Percentiles rank a stretch among this genome's conserved stretches.
Evolutionary conservation across 2,329 filamentous ascomycete genomes (phyloP).

Genomic region (Aspergillus udagawae): DNA sequence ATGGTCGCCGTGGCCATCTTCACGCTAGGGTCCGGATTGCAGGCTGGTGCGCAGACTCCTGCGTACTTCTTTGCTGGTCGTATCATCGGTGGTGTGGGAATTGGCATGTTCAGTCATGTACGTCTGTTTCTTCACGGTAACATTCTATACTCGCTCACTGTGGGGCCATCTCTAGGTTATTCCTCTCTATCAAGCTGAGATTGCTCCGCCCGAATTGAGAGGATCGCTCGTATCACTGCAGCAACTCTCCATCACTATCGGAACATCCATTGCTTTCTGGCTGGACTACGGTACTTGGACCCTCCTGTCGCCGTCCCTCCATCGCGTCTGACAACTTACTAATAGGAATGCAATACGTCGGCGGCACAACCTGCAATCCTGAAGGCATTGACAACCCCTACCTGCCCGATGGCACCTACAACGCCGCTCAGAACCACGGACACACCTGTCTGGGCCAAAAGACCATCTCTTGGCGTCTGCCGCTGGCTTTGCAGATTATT

Average conservation of each 20-base stretch:
- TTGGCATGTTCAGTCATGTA: conserved; percentile 28
- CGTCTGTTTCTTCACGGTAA: neutral
- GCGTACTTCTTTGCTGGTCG: conserved; percentile 27
- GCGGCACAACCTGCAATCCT: conserved; percentile 40
- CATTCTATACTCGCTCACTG: neutral
- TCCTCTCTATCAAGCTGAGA: conserved; percentile 27
- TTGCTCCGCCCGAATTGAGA: conserved; percentile 60
- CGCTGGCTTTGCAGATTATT: conserved; percentile 51
- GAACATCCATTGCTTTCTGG: conserved; percentile 28
- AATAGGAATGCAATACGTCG: conserved; percentile 42
- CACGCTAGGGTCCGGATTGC: conserved; percentile 26
- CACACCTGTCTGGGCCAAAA: conserved; percentile 46
- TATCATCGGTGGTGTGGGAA: conserved; percentile 25
- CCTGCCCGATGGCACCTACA: no score
- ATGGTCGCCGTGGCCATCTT: conserved; percentile 33
- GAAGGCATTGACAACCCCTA: no score
- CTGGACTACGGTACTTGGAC: no score
- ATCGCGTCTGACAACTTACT: no score
- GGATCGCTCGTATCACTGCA: conserved; percentile 63
- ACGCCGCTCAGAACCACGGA: no score
- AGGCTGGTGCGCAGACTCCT: conserved; percentile 25
- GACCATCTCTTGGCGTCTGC: conserved; percentile 49
- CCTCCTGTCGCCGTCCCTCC: no score
- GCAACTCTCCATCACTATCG: conserved; percentile 59
- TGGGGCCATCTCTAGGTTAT: conserved; percentile 13